Evolutionary conservation across 768 basidiomycete species (phyloP).

Genomic region (Naganishia vishniacii): DNA sequence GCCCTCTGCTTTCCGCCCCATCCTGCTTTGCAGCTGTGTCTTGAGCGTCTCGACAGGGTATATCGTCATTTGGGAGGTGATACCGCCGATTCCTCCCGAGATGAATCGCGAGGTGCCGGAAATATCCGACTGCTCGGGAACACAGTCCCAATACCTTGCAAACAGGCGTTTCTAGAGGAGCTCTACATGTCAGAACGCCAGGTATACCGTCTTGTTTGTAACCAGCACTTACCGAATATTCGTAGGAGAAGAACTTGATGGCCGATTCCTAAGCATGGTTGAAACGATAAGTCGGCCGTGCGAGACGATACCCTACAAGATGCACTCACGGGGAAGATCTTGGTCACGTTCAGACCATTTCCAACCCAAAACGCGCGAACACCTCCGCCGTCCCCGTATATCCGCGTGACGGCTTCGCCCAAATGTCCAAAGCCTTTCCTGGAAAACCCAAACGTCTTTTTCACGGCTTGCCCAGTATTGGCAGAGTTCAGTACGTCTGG

Average conservation of each 20-base stretch:
- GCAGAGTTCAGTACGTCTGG: conserved; percentile 47
- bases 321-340: conserved; percentile 74
- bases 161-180: conserved; percentile 78
- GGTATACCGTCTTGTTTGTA: conserved; percentile 6
- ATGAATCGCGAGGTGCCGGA: conserved; percentile 88
- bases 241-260: conserved; percentile 95
- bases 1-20: conserved; percentile 49
- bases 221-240: conserved; percentile 67
- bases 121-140: conserved; percentile 80
- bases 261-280: conserved; percentile 70
- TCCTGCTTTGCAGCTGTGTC: conserved; percentile 96
- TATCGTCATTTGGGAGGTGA: conserved; percentile 61
- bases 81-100: conserved; percentile 93
- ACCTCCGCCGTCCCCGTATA: conserved; percentile 80
- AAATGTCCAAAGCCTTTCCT: conserved; percentile 54
- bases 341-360: conserved; percentile 76
- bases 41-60: conserved; percentile 96
- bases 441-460: conserved; percentile 37
- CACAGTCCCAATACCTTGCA: conserved; percentile 82
- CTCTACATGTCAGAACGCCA: conserved; percentile 11
- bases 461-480: conserved; percentile 53
- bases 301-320: too few relatives aligned
- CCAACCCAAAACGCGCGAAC: conserved; percentile 95
- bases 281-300: too few relatives aligned
- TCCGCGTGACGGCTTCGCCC: conserved; percentile 64